Evolutionary conservation across 148 eudicot genomes (phyloP), one percentile per base, ranked within the genome.

Genomic region (Mesembryanthemum crystallinum): DNA sequence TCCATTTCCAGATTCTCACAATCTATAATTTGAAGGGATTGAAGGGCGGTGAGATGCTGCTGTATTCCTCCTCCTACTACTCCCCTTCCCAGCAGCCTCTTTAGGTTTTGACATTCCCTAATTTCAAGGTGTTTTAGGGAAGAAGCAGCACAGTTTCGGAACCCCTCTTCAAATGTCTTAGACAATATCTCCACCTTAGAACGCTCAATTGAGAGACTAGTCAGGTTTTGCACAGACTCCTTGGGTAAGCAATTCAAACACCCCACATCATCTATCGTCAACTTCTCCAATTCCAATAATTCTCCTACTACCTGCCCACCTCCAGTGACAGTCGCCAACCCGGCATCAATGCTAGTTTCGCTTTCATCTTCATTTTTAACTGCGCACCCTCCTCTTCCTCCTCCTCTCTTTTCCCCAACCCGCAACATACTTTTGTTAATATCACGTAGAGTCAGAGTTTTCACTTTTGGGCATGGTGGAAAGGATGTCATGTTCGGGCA

Each of bases 141-240:
- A 7, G 64, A 37, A 27, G 23, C 0, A 21, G n/a, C n/a, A n/a
- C 43, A 32, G 10, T 73, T 33, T 24, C 17, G 35, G 4, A 55
- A 25, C 65, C 67, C 21, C 64, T 14, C 37, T 21, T 6, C 21
- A 0, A n/a, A n/a, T n/a, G n/a, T n/a, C n/a, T n/a, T n/a, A n/a
- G n/a, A n/a, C n/a, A n/a, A n/a, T n/a, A n/a, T 0, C 23, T 55
- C 59, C 76, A 10, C n/a, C n/a, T n/a, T n/a, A n/a, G n/a, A n/a
- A n/a, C n/a, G n/a, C n/a, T n/a, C n/a, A n/a, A n/a, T n/a, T n/a
- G n/a, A n/a, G n/a, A n/a, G n/a, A n/a, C n/a, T n/a, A n/a, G n/a
- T n/a, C n/a, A n/a, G n/a, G n/a, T n/a, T n/a, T n/a, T n/a, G 1
- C 55, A 75, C 10, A 6, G 0, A 0, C 8, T 65, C n/a, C 13